These are phyloP conservation scores for Bathelium albidoporum DNA, from an alignment of 495 filamentous ascomycete genomes.

Conservation along the genomic window DNA sequence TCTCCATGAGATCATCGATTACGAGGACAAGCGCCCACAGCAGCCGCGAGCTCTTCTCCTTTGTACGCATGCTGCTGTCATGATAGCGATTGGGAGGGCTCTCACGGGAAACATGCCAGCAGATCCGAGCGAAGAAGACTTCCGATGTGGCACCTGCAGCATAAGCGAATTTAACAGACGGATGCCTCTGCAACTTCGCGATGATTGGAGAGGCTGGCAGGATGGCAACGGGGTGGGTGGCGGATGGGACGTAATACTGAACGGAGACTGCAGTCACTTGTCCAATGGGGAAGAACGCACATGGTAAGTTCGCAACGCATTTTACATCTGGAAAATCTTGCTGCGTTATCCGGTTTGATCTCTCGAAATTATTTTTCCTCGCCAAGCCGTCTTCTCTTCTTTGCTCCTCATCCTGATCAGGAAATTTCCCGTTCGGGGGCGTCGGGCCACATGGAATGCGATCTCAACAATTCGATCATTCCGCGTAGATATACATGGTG, in stretches of 20 bases:
- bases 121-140: constrained; percentile 61
- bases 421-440: too few relatives aligned
- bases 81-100: constrained; percentile 74
- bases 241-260: constrained; percentile 67
- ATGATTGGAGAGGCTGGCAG: constrained; percentile 39
- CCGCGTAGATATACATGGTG: too few relatives aligned
- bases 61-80: constrained; percentile 80
- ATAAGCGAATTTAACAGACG: constrained; percentile 52
- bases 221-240: constrained; percentile 59
- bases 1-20: constrained; percentile 57
- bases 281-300: constrained; percentile 73
- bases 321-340: neutral
- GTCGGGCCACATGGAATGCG: too few relatives aligned
- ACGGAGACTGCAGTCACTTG: constrained; percentile 77
- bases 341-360: neutral
- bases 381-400: neutral
- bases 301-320: constrained; percentile 51
- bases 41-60: constrained; percentile 56
- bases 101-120: constrained; percentile 68
- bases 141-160: constrained; percentile 75
- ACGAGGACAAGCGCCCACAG: constrained; percentile 51
- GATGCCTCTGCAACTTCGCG: constrained; percentile 10
- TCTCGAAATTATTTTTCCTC: neutral
- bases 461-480: too few relatives aligned
- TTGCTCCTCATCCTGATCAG: too few relatives aligned